A percentile compares a stretch with the other conserved stretches of the same genome.
Evolutionary conservation across 768 basidiomycete species (phyloP).

Genomic region (Neoboletus brunneissimus): DNA sequence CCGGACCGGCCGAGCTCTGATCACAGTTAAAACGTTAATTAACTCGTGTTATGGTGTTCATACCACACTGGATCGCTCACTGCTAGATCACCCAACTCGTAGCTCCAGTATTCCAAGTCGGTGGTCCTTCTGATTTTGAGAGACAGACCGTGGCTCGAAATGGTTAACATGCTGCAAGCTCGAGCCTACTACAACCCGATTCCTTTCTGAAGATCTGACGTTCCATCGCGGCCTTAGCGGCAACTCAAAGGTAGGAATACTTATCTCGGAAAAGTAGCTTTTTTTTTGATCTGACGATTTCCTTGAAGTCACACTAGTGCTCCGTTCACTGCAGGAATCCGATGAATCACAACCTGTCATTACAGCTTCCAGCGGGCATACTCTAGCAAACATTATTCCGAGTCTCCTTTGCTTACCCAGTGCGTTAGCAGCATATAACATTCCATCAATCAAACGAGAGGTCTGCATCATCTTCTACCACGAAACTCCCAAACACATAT

Average conservation of each 20-base stretch:
- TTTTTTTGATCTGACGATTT: neutral
- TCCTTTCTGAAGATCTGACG: neutral
- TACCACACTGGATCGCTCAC: too few species aligned
- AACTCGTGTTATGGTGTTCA: too few species aligned
- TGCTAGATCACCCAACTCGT: too few species aligned
- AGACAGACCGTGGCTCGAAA: neutral
- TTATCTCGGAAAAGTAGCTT: too few species aligned
- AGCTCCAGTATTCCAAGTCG: neutral
- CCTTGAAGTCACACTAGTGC: neutral
- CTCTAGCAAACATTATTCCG: constrained; percentile 1
- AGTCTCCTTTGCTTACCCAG: neutral
- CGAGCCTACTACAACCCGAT: neutral
- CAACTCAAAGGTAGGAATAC: neutral
- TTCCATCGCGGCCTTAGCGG: too few species aligned
- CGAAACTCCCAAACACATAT: constrained; percentile 74
- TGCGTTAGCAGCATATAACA: constrained; percentile 6
- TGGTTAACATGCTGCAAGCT: neutral
- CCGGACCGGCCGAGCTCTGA: too few species aligned
- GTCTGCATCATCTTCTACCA: constrained; percentile 76
- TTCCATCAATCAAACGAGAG: constrained; percentile 42
- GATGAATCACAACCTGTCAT: neutral
- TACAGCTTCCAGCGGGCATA: neutral
- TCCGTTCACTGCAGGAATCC: neutral
- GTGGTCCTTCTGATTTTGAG: neutral
- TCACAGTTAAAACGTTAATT: too few species aligned